These are phyloP conservation scores for Rehmannia glutinosa DNA, from an alignment of 257 asterid species.

Conservation along the genomic window DNA sequence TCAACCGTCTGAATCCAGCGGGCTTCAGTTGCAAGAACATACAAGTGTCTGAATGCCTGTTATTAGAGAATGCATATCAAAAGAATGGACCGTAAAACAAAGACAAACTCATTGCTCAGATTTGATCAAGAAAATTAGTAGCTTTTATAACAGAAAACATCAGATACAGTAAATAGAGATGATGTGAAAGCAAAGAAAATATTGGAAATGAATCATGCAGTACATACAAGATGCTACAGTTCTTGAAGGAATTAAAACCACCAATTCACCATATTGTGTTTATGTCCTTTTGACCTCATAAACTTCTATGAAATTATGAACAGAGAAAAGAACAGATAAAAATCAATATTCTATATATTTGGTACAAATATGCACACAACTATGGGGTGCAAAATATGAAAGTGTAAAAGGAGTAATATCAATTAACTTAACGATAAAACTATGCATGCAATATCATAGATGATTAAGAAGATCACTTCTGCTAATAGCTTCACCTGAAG, in stretches of 20 bases:
- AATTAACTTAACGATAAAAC: not conserved
- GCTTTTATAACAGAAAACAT: not conserved
- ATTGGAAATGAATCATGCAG: not conserved
- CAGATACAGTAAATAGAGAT: not conserved
- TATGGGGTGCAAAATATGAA: not conserved
- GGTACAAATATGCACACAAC: not conserved
- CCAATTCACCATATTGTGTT: not conserved
- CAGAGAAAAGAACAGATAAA: not conserved
- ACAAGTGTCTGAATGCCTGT: slow-evolving; percentile 98
- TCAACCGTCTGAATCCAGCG: slow-evolving; percentile 98
- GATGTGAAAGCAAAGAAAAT: not conserved
- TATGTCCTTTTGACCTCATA: not conserved
- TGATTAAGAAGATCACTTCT: not conserved
- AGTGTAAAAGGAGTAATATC: not conserved
- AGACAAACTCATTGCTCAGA: not conserved
- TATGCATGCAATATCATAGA: slow-evolving; percentile 9
- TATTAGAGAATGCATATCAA: slow-evolving; percentile 7
- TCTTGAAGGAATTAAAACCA: not conserved
- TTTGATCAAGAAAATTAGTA: not conserved
- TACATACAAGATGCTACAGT: not conserved
- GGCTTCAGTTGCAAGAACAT: slow-evolving; percentile 97
- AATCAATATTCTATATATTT: not conserved
- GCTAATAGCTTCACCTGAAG: slow-evolving; percentile 72
- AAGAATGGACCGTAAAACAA: slow-evolving; percentile 2
- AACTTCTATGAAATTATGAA: not conserved